A percentile compares a stretch with the other conserved stretches of the same genome.
Evolutionary conservation across 139 green algal species (phyloP).

Genomic region (Desmodesmus armatus): DNA sequence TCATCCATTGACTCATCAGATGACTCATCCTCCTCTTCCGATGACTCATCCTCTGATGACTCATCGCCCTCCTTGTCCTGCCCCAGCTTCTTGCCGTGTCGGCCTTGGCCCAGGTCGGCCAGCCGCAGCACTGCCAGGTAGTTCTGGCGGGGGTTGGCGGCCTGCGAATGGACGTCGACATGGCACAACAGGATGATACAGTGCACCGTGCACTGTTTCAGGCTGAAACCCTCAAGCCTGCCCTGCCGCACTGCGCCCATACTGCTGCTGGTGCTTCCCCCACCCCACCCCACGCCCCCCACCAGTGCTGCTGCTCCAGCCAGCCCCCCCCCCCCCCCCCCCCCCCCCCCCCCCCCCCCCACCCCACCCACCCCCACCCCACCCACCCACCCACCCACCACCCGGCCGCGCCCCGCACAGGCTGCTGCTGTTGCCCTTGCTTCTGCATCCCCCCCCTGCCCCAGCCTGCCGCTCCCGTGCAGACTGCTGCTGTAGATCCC

Average conservation of each 20-base stretch:
- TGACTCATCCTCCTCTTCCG: slow-evolving; percentile 34
- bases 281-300: too few relatives aligned
- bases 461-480: background rate
- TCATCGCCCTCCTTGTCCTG: slow-evolving; percentile 50
- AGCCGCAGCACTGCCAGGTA: slow-evolving; percentile 82
- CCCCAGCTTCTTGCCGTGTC: slow-evolving; percentile 68
- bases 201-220: background rate
- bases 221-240: background rate
- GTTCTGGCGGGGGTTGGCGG: slow-evolving; percentile 77
- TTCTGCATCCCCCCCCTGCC: too few relatives aligned
- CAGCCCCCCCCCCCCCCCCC: too few relatives aligned
- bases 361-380: too few relatives aligned
- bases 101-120: slow-evolving; percentile 71
- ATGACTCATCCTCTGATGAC: background rate
- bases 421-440: too few relatives aligned
- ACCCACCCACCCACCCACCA: too few relatives aligned
- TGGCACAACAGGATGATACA: background rate
- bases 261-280: background rate
- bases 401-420: too few relatives aligned
- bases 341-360: too few relatives aligned
- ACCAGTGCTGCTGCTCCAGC: background rate
- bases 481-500: background rate
- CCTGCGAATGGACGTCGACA: slow-evolving; percentile 46
- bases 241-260: background rate
- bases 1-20: slow-evolving; percentile 43